A percentile compares a stretch with the other conserved stretches of the same genome.
These are phyloP conservation scores for Pyrenula aspistea DNA, from an alignment of 495 filamentous ascomycete genomes.

Conservation along the genomic window DNA sequence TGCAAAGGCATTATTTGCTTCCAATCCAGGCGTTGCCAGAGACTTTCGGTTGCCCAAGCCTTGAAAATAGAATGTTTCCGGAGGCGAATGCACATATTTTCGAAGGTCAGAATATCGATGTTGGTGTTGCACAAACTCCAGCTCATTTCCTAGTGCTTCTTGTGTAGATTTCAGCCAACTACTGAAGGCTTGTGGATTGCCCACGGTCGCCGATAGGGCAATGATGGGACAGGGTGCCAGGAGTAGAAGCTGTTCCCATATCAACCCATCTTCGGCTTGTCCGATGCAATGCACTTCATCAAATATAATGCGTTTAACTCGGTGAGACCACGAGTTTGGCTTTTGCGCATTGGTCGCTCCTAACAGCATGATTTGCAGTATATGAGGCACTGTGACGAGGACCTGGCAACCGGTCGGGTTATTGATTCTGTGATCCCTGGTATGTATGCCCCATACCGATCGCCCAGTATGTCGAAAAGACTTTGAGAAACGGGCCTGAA, in stretches of 20 bases:
- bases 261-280: constrained; percentile 61
- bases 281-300: constrained; percentile 79
- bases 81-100: constrained; percentile 51
- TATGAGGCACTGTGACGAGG: constrained; percentile 64
- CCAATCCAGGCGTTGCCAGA: constrained; percentile 36
- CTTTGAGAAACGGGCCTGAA: constrained; percentile 58
- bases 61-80: constrained; percentile 38
- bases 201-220: constrained; percentile 69
- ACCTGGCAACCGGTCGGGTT: constrained; percentile 61
- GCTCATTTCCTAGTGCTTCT: constrained; percentile 35
- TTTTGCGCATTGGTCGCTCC: constrained; percentile 56
- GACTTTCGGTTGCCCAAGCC: constrained; percentile 31
- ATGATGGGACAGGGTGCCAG: constrained; percentile 68
- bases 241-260: constrained; percentile 73
- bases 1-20: constrained; percentile 34
- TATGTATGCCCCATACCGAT: constrained; percentile 71
- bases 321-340: constrained; percentile 49
- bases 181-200: constrained; percentile 59
- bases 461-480: constrained; percentile 39
- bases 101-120: constrained; percentile 63
- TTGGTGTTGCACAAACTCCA: constrained; percentile 53
- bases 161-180: constrained; percentile 56
- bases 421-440: constrained; percentile 59
- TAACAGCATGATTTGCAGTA: constrained; percentile 69
- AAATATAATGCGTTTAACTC: constrained; percentile 65